Evolutionary conservation across 1,284 basidiomycete genomes (phyloP).

Genomic region (Microbotryum silenes-acaulis): DNA sequence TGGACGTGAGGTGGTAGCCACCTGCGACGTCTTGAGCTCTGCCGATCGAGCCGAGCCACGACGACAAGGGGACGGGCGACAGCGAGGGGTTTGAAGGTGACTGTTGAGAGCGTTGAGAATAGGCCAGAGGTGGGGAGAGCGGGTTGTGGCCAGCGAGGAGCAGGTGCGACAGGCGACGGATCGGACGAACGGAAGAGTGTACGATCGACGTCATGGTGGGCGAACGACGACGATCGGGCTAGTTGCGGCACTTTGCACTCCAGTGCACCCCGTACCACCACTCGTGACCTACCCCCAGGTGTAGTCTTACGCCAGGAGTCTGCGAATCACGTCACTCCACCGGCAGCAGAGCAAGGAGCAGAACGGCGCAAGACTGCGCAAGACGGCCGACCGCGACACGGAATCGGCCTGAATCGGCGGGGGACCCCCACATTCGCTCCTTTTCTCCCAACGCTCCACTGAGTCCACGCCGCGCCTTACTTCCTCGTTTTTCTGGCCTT

Average conservation of each 20-base stretch:
- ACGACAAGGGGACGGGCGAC: slow-evolving; percentile 9
- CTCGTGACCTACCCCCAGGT: too few species aligned
- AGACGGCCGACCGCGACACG: too few species aligned
- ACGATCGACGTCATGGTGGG: not conserved
- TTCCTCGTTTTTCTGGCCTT: too few species aligned
- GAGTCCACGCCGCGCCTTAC: too few species aligned
- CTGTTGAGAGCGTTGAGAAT: slow-evolving; percentile 3
- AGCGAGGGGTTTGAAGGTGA: slow-evolving; percentile 18
- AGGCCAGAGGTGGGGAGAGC: slow-evolving; percentile 17
- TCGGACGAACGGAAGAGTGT: not conserved
- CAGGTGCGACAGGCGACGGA: slow-evolving; percentile 18
- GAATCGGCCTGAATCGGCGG: too few species aligned
- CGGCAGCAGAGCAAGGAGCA: too few species aligned
- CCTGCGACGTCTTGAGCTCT: slow-evolving; percentile 14
- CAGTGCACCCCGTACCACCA: not conserved
- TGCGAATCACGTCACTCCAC: too few species aligned
- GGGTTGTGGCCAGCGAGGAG: slow-evolving; percentile 28
- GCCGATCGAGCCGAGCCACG: slow-evolving; percentile 25
- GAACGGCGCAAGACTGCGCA: too few species aligned
- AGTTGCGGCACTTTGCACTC: not conserved
- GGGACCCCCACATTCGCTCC: too few species aligned
- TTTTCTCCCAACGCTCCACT: too few species aligned
- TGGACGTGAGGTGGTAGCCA: not conserved
- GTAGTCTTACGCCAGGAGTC: too few species aligned
- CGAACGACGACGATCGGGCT: not conserved